A percentile compares a stretch with the other conserved stretches of the same genome.
phyloP scores from a whole-genome alignment of 306 rosid genomes.

The Acacia crassicarpa region DNA sequence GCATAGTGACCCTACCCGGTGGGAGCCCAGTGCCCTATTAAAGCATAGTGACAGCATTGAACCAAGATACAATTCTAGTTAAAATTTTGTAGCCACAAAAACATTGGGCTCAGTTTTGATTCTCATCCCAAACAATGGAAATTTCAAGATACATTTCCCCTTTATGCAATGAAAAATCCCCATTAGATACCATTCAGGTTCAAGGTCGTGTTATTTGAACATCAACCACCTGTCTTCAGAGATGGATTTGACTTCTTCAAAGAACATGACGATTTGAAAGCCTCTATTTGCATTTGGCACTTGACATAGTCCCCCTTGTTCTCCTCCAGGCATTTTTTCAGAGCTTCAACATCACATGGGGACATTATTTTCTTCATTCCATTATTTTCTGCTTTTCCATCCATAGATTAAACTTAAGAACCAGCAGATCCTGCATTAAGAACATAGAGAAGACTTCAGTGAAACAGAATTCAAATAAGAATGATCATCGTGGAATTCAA shows the following conservation, averaged over 20 bases:
- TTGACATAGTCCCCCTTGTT: constrained; percentile 78
- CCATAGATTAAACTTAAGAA: constrained; percentile 43
- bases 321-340: constrained; percentile 86
- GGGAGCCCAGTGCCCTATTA: neutral
- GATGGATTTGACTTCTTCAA: constrained; percentile 51
- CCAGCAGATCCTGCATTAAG: constrained; percentile 27
- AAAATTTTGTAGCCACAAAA: neutral
- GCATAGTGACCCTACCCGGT: neutral
- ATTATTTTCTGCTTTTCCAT: constrained; percentile 37
- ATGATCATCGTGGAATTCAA: constrained; percentile 6
- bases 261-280: constrained; percentile 76
- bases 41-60: neutral
- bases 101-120: neutral
- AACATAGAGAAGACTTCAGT: constrained; percentile 19
- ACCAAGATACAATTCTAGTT: neutral
- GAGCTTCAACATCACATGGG: constrained; percentile 80
- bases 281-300: constrained; percentile 80
- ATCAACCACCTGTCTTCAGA: constrained; percentile 22
- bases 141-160: neutral
- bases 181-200: neutral
- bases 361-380: constrained; percentile 49
- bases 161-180: constrained; percentile 4
- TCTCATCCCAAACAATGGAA: constrained; percentile 3
- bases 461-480: constrained; percentile 12
- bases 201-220: constrained; percentile 1